Base-by-base conservation (phyloP, 2,329 filamentous ascomycete genomes). In the Aspergillus aculeatus region DNA sequence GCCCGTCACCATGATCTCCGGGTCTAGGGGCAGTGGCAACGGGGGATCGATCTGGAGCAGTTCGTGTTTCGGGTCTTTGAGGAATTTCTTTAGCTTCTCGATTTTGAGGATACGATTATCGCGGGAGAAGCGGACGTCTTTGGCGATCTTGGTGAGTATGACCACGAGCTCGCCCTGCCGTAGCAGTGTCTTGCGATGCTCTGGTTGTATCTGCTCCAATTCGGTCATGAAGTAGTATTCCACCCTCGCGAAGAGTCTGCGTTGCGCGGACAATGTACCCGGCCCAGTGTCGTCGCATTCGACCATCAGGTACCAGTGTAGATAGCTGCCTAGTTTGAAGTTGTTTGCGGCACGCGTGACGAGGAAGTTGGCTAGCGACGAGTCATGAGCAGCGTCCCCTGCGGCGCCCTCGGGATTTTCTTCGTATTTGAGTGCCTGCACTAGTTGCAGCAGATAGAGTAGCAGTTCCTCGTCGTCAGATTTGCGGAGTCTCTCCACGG, bases 291-390 rank as follows among this genome's bases (percentile, higher is more conserved):
- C 94, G 67, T 96, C 92, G 67, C 93, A 96, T 77, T 99, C 96
- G 1, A 99, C 95, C 88, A 97, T 97, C 2, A 99, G 83, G 75
- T 98, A 99, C 95, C 95, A 99, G 74, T 97, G 91, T 56, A 99
- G 86, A 77, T 96, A 96, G 73, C 96, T 99, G 31, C 94, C 95
- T 1, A 99, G 83, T 61, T 90, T 89, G 69, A 97, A 91, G 71
- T 96, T 98, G 62, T 89, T 87, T 14, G 91, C 89, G 3, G 95
- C 96, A 38, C 95, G 86, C 1, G 90, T 86, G 58, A 99, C 95
- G 3, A 99, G 82, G 71, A 99, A 99, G 24, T 86, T 86, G 2
- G 93, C 94, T 5, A 99, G 81, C 0, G 93, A 96, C 0, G 93
- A 96, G 68, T 95, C 89, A 50, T 86, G 83, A 0, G 83, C 81